These are phyloP conservation scores for Dryadomyces quercus-mongolicae DNA, from an alignment of 2,329 filamentous ascomycete species.

Conservation along the genomic window DNA sequence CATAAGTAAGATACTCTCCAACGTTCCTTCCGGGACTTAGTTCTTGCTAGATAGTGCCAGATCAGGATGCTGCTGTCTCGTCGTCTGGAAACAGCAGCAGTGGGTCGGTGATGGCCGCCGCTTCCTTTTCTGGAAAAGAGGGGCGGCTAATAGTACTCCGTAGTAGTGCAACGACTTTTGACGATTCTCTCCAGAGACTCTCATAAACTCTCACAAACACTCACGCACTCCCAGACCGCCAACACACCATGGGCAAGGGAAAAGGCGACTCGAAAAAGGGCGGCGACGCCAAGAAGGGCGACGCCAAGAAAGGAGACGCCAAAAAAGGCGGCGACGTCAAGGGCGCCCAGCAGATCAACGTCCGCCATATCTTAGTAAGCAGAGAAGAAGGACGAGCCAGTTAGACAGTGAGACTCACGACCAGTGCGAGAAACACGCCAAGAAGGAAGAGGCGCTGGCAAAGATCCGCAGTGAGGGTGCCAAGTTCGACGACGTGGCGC, in stretches of 20 bases:
- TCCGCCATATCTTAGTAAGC: slow-evolving; percentile 55
- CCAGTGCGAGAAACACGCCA: slow-evolving; percentile 62
- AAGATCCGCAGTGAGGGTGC: slow-evolving; percentile 50
- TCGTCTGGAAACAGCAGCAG: no score
- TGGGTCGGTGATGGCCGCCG: no score
- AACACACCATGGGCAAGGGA: slow-evolving; percentile 11
- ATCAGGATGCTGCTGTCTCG: no score
- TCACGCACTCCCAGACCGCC: no score
- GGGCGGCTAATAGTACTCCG: no score
- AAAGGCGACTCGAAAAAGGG: slow-evolving; percentile 9
- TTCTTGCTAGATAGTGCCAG: no score
- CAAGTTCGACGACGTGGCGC: slow-evolving; percentile 65
- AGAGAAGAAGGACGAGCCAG: background rate
- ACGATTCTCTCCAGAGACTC: no score
- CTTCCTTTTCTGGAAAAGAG: no score
- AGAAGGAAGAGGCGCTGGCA: slow-evolving; percentile 62
- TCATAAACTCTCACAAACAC: no score
- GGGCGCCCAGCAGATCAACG: slow-evolving; percentile 42
- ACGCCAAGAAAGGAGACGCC: slow-evolving; percentile 10
- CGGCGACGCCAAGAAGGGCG: slow-evolving; percentile 4
- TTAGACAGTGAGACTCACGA: slow-evolving; percentile 13
- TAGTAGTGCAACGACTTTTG: no score
- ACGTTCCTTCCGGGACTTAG: no score
- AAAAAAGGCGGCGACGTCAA: slow-evolving; percentile 9
- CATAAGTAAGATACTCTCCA: no score